Evolutionary conservation across 371 early-diverging fungal genomes (phyloP), one percentile per base, ranked within the genome.

Genomic region (Mycotypha africana): DNA sequence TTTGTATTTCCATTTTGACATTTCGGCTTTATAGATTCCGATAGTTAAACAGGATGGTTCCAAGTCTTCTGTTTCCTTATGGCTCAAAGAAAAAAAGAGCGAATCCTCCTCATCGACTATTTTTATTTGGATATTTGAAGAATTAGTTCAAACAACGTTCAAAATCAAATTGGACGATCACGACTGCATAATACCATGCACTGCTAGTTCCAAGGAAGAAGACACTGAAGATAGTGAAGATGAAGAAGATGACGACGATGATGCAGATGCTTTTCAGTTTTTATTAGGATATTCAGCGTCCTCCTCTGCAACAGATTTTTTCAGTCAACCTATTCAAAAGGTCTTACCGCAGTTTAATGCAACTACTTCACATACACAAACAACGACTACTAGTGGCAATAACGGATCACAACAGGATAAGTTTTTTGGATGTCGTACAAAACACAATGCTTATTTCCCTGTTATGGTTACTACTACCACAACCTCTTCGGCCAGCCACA

Each of bases 51-150:
- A 68, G 35, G 74, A 78, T 59, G 64, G 73, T 1, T 56, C 67
- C 31, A 70, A 65, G 17, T 73, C 81, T 4, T 78, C 82, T 23
- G 81, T 78, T 22, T 79, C 80, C 1, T 58, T 85, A 14, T 85
- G 85, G 85, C 64, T 85, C 24, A 85, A 85, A 44, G 78, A 74
- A 41, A 78, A 79, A 42, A 70, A 58, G 26, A 74, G 69, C 35
- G 65, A 74, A 36, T 42, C 54, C 26, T 79, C 76, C 3, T 53
- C 67, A 17, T 56, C 63, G 0, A n/a, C n/a, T n/a, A 64, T 83
- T n/a, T 77, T 77, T 41, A 85, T 85, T 17, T 85, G 85, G 85
- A 81, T 83, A 12, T 76, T 85, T 51, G 84, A 85, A 60, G 79
- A 80, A 50, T 75, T 83, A 15, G 67, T 69, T 40, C 82, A 83